phyloP scores from a whole-genome alignment of 129 eudicot species.

The Apium graveolens region DNA sequence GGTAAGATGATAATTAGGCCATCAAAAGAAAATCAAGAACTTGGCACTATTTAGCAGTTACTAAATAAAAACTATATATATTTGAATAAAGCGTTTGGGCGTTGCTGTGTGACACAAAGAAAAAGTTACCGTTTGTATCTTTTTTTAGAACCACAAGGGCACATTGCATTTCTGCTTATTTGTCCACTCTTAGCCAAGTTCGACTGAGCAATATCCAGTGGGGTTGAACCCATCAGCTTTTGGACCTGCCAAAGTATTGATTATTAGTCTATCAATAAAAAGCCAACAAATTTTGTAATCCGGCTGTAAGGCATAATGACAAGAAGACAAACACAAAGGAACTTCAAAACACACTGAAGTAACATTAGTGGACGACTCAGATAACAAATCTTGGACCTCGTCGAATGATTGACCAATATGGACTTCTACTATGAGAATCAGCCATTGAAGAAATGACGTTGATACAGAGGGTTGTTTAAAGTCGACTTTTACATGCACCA shows the following conservation, averaged over 20 bases:
- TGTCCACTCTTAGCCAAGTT: constrained; percentile 92
- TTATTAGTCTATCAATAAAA: not conserved
- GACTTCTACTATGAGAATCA: not conserved
- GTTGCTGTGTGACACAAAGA: constrained; percentile 3
- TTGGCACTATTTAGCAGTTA: not conserved
- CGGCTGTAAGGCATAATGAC: not conserved
- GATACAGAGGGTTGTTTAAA: not conserved
- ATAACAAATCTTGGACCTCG: not conserved
- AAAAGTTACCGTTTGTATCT: constrained; percentile 65
- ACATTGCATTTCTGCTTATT: constrained; percentile 82
- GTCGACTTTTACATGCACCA: not conserved
- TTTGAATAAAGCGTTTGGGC: not conserved
- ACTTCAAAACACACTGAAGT: not conserved
- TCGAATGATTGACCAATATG: not conserved
- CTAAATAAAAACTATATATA: not conserved
- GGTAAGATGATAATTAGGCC: not conserved
- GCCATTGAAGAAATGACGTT: too few species aligned
- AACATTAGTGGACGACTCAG: not conserved
- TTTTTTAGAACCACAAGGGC: constrained; percentile 95
- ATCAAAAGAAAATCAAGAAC: not conserved
- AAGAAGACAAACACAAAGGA: too few species aligned
- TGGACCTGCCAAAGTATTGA: constrained; percentile 49
- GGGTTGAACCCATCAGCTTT: constrained; percentile 87
- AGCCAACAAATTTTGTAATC: constrained; percentile 1
- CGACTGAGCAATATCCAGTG: constrained; percentile 76